Evolutionary conservation across 805 yeast genomes (phyloP).

Genomic region (Candida nemodendra): DNA sequence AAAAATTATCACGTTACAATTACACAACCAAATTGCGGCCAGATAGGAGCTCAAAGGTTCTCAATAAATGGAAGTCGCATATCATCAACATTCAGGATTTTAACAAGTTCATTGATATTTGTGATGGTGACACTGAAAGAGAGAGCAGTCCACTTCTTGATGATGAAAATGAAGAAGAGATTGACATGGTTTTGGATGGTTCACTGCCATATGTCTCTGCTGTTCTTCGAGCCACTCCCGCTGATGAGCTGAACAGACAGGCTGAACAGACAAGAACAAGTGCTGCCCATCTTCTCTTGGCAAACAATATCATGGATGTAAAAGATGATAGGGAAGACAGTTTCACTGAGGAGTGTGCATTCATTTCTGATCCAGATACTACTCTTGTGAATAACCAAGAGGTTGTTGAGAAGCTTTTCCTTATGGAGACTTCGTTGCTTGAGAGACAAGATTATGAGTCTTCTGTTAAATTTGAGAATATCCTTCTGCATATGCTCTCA

Average conservation of each 20-base stretch:
- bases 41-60: conserved; percentile 1
- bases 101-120: not conserved
- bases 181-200: conserved; percentile 12
- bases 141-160: not conserved
- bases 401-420: conserved; percentile 16
- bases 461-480: conserved; percentile 27
- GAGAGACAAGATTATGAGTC: conserved; percentile 24
- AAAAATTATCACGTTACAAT: not conserved
- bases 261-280: not conserved
- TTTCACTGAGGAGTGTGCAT: conserved; percentile 1
- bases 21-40: conserved; percentile 1
- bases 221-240: conserved; percentile 11
- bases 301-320: not conserved
- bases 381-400: conserved; percentile 3
- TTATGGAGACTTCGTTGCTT: conserved; percentile 24
- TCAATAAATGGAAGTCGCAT: conserved; percentile 4
- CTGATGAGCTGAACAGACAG: conserved; percentile 6
- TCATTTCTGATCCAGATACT: conserved; percentile 2
- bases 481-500: conserved; percentile 23
- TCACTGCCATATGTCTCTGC: conserved; percentile 15
- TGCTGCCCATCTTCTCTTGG: not conserved
- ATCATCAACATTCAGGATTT: conserved; percentile 8
- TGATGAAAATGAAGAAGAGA: conserved; percentile 11
- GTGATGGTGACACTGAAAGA: conserved; percentile 1
- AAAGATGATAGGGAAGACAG: conserved; percentile 1